Base-by-base conservation (phyloP, 2,329 filamentous ascomycete species). In the Bretziella fagacearum region DNA sequence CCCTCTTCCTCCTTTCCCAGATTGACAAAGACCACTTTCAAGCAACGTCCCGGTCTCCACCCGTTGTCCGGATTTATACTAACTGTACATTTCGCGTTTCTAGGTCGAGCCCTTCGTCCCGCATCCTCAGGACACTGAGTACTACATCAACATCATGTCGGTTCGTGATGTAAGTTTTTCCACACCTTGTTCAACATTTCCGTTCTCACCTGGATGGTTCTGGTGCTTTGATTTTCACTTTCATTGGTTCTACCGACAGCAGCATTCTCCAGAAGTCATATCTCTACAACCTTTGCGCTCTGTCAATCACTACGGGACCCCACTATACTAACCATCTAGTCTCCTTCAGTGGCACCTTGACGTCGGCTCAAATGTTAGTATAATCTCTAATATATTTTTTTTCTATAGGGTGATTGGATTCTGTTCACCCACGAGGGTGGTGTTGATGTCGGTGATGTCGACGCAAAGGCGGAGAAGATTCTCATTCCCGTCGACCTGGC, bases 81-180 rank as follows among this genome's bases (percentile, higher is more conserved):
- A 40, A 42, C 47, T 36, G 10, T 26, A 17, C 29, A 20, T 13
- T 32, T 47, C 23, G 17, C 15, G 15, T 18, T 17, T 30, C 7
- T 35, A 51, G 49, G 51, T 98, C 57, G 91, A 98, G 77, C 91
- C 91, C 45, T 96, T 98, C 62, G 87, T 96, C 53, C 91, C 89
- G 59, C 91, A 98, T 68, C 82, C 87, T 54, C 76, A 86, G 59
- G 81, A 86, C 64, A 95, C 89, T 54, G 91, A 98, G 69, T 96
- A 96, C 73, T 98, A 98, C 71, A 94, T 98, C 73, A 95, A 95
- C 79, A 98, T 98, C 73, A 91, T 95, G 77, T 96, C 91, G 54
- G 87, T 94, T 61, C 84, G 91, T 73, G 91, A 96, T 80, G 91
- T 96, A 79, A 79, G 86, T 79, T 52, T 51, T 51, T 17, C 35